These are phyloP conservation scores for Phytopythium aichiense DNA, from an alignment of 352 stramenopile species.

Conservation along the genomic window DNA sequence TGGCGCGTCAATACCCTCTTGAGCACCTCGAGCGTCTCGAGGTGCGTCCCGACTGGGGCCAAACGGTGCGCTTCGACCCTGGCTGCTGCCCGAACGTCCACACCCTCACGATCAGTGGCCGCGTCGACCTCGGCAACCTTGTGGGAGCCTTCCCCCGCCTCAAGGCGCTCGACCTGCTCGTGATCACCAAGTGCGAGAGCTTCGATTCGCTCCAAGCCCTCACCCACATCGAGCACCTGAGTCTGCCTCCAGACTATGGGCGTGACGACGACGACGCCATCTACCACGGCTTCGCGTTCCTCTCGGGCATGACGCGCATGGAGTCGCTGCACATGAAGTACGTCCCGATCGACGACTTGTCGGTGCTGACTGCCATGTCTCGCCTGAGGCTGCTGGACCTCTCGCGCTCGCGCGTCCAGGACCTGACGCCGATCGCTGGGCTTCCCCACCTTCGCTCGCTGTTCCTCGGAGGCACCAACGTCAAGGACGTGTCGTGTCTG, in stretches of 20 bases:
- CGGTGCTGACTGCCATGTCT: not conserved
- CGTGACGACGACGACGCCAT: not conserved
- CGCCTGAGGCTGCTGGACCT: not conserved
- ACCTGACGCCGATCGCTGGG: not conserved
- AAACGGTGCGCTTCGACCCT: not conserved
- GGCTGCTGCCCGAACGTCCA: conserved; percentile 5
- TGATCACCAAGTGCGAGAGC: not conserved
- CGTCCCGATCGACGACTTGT: not conserved
- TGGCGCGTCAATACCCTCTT: not conserved
- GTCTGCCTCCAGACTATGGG: not conserved
- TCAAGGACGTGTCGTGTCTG: conserved; percentile 2
- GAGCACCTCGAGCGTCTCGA: not conserved
- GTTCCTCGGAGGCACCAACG: not conserved
- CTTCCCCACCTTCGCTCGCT: not conserved
- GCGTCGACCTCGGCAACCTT: not conserved
- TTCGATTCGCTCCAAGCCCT: not conserved
- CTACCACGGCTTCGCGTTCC: not conserved
- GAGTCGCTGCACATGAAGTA: conserved; percentile 3
- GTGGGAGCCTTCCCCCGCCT: not conserved
- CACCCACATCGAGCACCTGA: not conserved
- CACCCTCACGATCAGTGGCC: not conserved
- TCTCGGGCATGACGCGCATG: conserved; percentile 3
- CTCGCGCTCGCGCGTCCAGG: not conserved
- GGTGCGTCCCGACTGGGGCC: not conserved
- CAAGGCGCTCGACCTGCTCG: conserved; percentile 1